These are phyloP conservation scores for Botryotinia convoluta DNA, from an alignment of 2,329 filamentous ascomycete genomes.

Conservation along the genomic window DNA sequence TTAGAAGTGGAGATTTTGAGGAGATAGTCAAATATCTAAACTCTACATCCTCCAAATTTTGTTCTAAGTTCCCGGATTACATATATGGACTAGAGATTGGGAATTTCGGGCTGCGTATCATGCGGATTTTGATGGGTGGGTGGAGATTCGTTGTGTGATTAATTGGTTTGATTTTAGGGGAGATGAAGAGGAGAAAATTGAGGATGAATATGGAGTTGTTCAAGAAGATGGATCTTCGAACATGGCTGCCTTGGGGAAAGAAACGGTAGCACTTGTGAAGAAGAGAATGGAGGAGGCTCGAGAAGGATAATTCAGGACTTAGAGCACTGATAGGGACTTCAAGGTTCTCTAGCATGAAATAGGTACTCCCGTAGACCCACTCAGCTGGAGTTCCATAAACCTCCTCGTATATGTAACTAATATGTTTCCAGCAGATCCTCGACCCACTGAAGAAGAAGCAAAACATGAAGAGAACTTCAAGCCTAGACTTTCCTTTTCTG, in stretches of 20 bases:
- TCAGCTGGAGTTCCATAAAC: not conserved
- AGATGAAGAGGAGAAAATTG: not conserved
- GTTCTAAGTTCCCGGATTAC: not conserved
- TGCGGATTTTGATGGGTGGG: not conserved
- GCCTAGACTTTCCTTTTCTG: not conserved
- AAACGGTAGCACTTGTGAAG: not conserved
- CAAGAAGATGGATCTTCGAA: not conserved
- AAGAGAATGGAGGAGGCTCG: not conserved
- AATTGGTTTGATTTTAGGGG: not conserved
- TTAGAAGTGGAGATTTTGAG: fast-evolving
- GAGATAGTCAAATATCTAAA: not conserved
- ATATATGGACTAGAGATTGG: not conserved
- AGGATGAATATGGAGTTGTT: not conserved
- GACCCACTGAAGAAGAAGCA: not conserved
- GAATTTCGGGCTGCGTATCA: not conserved
- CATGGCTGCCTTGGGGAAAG: no score
- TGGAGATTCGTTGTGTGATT: not conserved
- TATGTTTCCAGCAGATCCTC: not conserved
- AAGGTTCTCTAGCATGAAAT: not conserved
- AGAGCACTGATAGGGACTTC: not conserved
- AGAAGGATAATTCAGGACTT: not conserved
- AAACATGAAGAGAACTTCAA: not conserved
- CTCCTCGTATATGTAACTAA: not conserved
- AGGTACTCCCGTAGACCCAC: not conserved
- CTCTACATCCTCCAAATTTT: not conserved